These are phyloP conservation scores for Glomus cerebriforme DNA, from an alignment of 192 early-diverging fungal genomes.

Conservation along the genomic window DNA sequence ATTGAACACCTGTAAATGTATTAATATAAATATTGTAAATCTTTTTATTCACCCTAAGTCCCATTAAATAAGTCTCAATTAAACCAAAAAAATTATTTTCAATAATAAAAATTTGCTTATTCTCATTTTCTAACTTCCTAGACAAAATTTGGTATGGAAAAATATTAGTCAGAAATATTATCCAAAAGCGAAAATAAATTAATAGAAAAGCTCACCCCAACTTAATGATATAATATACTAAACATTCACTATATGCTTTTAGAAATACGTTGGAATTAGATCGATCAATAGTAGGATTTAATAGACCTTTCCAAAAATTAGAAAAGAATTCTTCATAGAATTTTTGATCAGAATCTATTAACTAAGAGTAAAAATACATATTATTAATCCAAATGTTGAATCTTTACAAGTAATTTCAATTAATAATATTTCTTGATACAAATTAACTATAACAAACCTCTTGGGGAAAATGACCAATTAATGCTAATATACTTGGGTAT, in stretches of 20 bases:
- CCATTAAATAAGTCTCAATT: conserved; percentile 48
- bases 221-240: conserved; percentile 53
- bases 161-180: conserved; percentile 16
- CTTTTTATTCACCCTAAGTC: background rate
- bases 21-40: background rate
- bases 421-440: background rate
- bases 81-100: conserved; percentile 44
- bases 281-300: conserved; percentile 49
- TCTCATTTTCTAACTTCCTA: conserved; percentile 23
- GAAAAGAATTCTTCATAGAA: conserved; percentile 65
- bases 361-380: conserved; percentile 4
- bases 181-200: background rate
- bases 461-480: conserved; percentile 65
- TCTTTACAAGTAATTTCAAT: background rate
- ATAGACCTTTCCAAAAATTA: conserved; percentile 61
- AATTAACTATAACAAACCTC: conserved; percentile 35
- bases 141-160: background rate
- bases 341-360: conserved; percentile 37
- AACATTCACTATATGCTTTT: conserved; percentile 67
- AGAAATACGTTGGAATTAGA: conserved; percentile 52
- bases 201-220: conserved; percentile 39
- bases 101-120: conserved; percentile 25
- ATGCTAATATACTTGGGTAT: conserved; percentile 77
- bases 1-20: too few species aligned
- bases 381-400: background rate